Base-by-base conservation (phyloP, 2,329 filamentous ascomycete species). In the Fusarium verrucosum region DNA sequence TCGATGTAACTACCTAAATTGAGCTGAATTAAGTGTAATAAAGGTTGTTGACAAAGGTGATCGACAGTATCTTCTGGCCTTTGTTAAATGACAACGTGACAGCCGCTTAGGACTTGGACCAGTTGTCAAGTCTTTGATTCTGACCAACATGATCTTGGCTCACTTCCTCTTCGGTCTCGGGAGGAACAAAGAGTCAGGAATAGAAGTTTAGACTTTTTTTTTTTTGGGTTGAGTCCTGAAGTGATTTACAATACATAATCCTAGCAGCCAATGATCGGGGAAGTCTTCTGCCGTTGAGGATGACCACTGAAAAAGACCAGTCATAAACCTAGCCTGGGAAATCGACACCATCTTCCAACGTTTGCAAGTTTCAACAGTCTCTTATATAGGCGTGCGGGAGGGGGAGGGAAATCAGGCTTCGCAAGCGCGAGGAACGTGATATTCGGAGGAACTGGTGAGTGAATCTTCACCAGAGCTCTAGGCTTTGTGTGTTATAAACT, bases 361-460 rank as follows among this genome's bases (percentile, higher is more conserved):
- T 33, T 30, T 3, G 25, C 52, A 9, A 67, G 64, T 10, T 52
- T 46, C 5, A 23, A 17, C 25, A 58, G 17, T 4, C 49, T 41
- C 10, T 22, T 41, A 19, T 22, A 20, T 13, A 67, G 38, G 9
- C 47, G 54, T 20, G 37, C 38, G 8, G 32, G 45, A 23, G 28
- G 5, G 33, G 5, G 11, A n/a, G n/a, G 23, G 35, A n/a, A 49
- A 11, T 9, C 9, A 20, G 30, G 22, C 22, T 40, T 11, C n/a
- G 42, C 49, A 9, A 67, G 35, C 10, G 33, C 43, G 10, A 67
- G 51, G 14, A 55, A 61, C 23, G 13, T 22, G 32, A 59, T 56
- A 17, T 17, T 55, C 14, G 49, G n/a, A 2, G 58, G 46, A 26
- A 14, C 26, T 25, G 23, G 42, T 17, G 7, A 68, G 56, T 5